Base-by-base conservation (phyloP, 106 monocot genomes). In the Narthecium ossifragum region DNA sequence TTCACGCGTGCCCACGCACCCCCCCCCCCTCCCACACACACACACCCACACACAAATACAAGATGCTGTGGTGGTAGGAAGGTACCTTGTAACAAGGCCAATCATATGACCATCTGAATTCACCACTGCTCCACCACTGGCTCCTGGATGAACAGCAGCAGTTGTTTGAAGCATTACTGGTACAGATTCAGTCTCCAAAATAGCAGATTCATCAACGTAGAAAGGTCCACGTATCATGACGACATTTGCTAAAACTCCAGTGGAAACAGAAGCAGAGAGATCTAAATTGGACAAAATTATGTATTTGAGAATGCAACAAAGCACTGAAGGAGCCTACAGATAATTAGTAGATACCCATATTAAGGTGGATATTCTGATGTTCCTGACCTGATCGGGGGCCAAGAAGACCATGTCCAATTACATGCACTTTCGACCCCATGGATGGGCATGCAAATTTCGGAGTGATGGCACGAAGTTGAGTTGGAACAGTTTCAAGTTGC, bases 161-260 rank as follows among this genome's bases (percentile, higher is more conserved):
- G 90, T 96, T 68, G 94, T 96, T 66, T 96, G 78, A 54, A 90
- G 72, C 90, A 96, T 90, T 46, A 86, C 70, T 43, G 94, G 90
- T 18, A 74, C 36, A 20, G 33, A 20, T 53, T 23, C 51, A 39
- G 24, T 31, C 27, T 64, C 65, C 15, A 28, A 4, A 29, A 39
- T 51, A 32, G 34, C 54, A 8, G 65, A 41, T 51, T 65, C 56
- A 30, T 34, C 11, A 8, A 36, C 10, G 33, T 59, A 49, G 14
- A 61, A 30, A 40, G 64, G 54, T 21, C 52, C 56, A 26, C 73
- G 61, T 31, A 71, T 49, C 54, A 22, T 66, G 23, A 90, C 67
- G 57, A 86, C 58, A 70, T 80, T 90, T 53, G 90, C 68, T 55
- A 96, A 48, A 15, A 86, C 70, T 61, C 94, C 94, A 53, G 83